Evolutionary conservation across 768 basidiomycete species (phyloP).

Genomic region (Collybia sordida): DNA sequence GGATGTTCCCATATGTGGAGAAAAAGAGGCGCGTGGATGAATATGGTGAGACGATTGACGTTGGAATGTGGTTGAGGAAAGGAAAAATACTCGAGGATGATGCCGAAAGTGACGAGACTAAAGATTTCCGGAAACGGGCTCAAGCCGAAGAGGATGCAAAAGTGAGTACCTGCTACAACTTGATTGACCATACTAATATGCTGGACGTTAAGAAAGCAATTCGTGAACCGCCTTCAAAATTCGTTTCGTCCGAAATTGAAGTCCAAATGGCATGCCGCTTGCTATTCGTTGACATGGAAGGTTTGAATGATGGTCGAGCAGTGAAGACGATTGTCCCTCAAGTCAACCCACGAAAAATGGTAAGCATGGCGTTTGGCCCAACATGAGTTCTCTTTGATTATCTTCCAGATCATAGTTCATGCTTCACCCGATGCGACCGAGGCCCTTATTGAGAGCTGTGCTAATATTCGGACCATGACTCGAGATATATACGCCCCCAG

Average conservation of each 20-base stretch:
- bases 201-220: slow-evolving; percentile 55
- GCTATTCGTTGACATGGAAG: slow-evolving; percentile 94
- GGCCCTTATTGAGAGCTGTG: slow-evolving; percentile 77
- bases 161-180: slow-evolving; percentile 38
- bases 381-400: neutral
- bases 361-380: slow-evolving; percentile 28
- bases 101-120: slow-evolving; percentile 77
- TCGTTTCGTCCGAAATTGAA: slow-evolving; percentile 69
- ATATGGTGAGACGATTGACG: slow-evolving; percentile 93
- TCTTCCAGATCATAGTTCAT: slow-evolving; percentile 80
- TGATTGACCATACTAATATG: slow-evolving; percentile 2
- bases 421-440: slow-evolving; percentile 67
- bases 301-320: slow-evolving; percentile 93
- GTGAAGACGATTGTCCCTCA: slow-evolving; percentile 96
- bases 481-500: slow-evolving; percentile 85
- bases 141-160: slow-evolving; percentile 80
- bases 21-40: slow-evolving; percentile 90
- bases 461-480: slow-evolving; percentile 85
- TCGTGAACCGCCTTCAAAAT: slow-evolving; percentile 91
- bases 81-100: slow-evolving; percentile 91
- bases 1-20: slow-evolving; percentile 98
- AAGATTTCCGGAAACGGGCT: slow-evolving; percentile 65
- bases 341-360: slow-evolving; percentile 95
- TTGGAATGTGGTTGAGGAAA: slow-evolving; percentile 93
- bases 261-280: slow-evolving; percentile 84